Evolutionary conservation across 768 basidiomycete genomes (phyloP).

Genomic region (Bullera alba): DNA sequence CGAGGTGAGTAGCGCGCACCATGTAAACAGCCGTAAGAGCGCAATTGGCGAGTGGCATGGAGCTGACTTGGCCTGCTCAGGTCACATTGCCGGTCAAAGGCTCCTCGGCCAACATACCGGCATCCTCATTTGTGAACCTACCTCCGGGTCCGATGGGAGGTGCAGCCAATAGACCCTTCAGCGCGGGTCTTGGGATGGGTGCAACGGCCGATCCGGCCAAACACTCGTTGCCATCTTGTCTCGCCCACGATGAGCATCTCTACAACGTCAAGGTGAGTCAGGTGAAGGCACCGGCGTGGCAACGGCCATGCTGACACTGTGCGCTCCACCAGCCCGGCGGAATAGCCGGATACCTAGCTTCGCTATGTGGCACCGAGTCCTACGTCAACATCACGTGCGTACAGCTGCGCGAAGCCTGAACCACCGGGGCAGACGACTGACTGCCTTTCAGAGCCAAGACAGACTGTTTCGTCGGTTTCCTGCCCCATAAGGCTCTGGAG

Average conservation of each 20-base stretch:
- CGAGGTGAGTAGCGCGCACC: constrained; percentile 56
- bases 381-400: constrained; percentile 78
- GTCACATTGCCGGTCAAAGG: constrained; percentile 16
- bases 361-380: constrained; percentile 80
- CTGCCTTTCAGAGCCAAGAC: constrained; percentile 65
- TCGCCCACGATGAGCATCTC: constrained; percentile 56
- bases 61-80: neutral
- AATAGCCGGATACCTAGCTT: constrained; percentile 92
- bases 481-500: constrained; percentile 81
- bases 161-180: constrained; percentile 21
- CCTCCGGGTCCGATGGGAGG: too few species aligned
- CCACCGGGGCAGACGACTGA: too few species aligned
- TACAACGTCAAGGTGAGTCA: constrained; percentile 98
- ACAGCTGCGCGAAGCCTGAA: neutral
- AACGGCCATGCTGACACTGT: too few species aligned
- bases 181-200: constrained; percentile 29
- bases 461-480: constrained; percentile 93
- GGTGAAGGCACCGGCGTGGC: too few species aligned
- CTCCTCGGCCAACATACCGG: constrained; percentile 9
- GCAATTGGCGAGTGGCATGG: too few species aligned
- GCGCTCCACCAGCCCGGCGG: too few species aligned
- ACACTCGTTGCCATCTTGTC: too few species aligned
- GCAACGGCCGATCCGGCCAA: constrained; percentile 2
- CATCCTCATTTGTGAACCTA: constrained; percentile 6
- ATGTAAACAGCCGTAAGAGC: neutral